Evolutionary conservation across 2,329 filamentous ascomycete species (phyloP).

Genomic region (Alternaria sp.): DNA sequence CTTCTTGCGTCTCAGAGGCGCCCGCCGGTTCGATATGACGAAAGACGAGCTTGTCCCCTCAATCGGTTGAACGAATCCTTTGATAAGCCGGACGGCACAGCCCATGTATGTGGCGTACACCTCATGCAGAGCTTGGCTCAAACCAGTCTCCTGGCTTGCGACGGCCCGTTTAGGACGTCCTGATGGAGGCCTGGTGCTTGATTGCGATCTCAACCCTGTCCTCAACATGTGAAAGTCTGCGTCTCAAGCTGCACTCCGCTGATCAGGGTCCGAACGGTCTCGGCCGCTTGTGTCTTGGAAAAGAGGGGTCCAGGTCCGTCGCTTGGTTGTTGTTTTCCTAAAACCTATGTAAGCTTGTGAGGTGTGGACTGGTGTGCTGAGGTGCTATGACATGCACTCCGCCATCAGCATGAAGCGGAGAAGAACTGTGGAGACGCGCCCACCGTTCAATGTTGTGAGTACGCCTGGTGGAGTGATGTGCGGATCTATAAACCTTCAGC

Average conservation of each 20-base stretch:
- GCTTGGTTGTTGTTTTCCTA: constrained; percentile 10
- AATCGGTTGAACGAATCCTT: constrained; percentile 12
- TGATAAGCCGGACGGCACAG: constrained; percentile 5
- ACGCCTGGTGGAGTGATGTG: constrained; percentile 17
- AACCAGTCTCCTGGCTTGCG: constrained; percentile 8
- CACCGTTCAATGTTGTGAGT: constrained; percentile 9
- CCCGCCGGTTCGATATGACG: constrained; percentile 8
- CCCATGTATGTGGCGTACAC: constrained; percentile 19
- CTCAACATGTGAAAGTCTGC: constrained; percentile 25
- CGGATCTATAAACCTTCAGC: constrained; percentile 11
- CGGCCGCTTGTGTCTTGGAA: constrained; percentile 15
- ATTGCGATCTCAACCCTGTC: constrained; percentile 14
- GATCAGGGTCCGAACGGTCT: constrained; percentile 28
- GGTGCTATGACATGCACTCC: constrained; percentile 19
- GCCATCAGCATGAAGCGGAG: constrained; percentile 16
- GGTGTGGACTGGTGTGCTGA: constrained; percentile 10
- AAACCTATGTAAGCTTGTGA: constrained; percentile 5
- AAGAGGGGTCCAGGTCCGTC: constrained; percentile 23
- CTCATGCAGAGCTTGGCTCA: constrained; percentile 8
- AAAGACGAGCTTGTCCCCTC: neutral
- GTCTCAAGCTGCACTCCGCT: constrained; percentile 13
- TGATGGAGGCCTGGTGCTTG: constrained; percentile 20
- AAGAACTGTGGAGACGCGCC: constrained; percentile 13
- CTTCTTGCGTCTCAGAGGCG: constrained; percentile 2
- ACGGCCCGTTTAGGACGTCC: constrained; percentile 14